These are phyloP conservation scores for Amanita phalloides DNA, from an alignment of 768 basidiomycete species.

Conservation along the genomic window DNA sequence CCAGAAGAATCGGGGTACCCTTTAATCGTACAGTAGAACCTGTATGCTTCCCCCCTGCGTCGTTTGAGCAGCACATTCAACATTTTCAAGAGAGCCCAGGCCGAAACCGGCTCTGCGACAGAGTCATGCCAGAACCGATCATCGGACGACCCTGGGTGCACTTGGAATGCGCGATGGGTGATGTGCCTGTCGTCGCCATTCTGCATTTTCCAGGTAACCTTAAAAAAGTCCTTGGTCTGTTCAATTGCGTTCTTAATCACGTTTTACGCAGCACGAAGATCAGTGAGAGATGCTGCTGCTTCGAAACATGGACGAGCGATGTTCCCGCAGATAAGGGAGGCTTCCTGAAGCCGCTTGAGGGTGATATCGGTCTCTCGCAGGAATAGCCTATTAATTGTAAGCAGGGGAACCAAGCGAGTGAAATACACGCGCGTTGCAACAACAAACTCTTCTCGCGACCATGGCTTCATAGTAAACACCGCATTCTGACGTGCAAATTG, in stretches of 20 bases:
- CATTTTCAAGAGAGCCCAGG: not conserved
- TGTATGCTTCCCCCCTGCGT: not conserved
- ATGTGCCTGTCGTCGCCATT: too few relatives aligned
- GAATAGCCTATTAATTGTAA: conserved; percentile 5
- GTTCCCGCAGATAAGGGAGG: conserved; percentile 2
- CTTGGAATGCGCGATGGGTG: not conserved
- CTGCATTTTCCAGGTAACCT: not conserved
- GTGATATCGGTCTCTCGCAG: not conserved
- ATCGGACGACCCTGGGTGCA: not conserved
- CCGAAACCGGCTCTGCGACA: not conserved
- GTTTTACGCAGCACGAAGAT: too few relatives aligned
- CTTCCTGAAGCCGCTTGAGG: conserved; percentile 4
- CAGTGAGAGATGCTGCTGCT: not conserved
- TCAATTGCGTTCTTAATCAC: too few relatives aligned
- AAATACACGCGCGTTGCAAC: not conserved
- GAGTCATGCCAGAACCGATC: not conserved
- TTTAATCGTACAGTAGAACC: not conserved
- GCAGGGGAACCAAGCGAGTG: conserved; percentile 1
- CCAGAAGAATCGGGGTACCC: not conserved
- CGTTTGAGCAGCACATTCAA: not conserved
- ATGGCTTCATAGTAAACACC: conserved; percentile 4
- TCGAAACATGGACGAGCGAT: conserved; percentile 5
- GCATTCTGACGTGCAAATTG: not conserved
- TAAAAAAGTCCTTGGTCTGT: too few relatives aligned
- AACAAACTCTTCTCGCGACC: conserved; percentile 1